Evolutionary conservation across 2,329 filamentous ascomycete genomes (phyloP).

Genomic region (Diplodia sapinea): DNA sequence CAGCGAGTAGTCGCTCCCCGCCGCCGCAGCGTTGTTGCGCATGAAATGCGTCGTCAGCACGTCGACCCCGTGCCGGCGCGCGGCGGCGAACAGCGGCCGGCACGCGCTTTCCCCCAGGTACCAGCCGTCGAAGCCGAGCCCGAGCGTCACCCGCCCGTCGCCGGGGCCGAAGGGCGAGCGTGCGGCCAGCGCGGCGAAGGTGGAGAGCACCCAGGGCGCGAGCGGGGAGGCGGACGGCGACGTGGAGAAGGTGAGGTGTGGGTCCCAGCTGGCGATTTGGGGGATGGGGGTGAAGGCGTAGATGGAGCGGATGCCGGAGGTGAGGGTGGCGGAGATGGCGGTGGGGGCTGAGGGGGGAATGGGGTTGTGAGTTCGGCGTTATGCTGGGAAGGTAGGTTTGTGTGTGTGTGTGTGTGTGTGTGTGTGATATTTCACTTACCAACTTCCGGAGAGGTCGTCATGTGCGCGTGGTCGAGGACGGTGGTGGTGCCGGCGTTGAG

Average conservation of each 20-base stretch:
- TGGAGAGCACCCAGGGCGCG: slow-evolving; percentile 52
- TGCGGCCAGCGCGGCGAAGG: slow-evolving; percentile 45
- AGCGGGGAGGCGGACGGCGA: slow-evolving; percentile 44
- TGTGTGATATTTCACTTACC: slow-evolving; percentile 39
- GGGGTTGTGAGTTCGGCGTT: slow-evolving; percentile 30
- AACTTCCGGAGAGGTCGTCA: slow-evolving; percentile 37
- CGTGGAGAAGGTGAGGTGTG: slow-evolving; percentile 51
- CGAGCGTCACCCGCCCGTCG: slow-evolving; percentile 48
- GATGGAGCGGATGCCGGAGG: slow-evolving; percentile 55
- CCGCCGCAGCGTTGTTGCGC: slow-evolving; percentile 24
- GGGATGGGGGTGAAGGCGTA: slow-evolving; percentile 40
- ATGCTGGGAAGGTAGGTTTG: background rate
- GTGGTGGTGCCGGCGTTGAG: slow-evolving; percentile 62
- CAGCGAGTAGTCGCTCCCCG: slow-evolving; percentile 29
- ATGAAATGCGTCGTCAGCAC: slow-evolving; percentile 52
- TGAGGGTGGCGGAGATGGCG: slow-evolving; percentile 50
- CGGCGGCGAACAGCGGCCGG: slow-evolving; percentile 47
- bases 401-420: no score
- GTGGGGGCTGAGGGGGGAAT: slow-evolving; percentile 33
- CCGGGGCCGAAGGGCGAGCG: background rate
- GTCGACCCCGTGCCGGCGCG: slow-evolving; percentile 46
- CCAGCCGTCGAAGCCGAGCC: slow-evolving; percentile 53
- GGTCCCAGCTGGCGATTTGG: slow-evolving; percentile 41
- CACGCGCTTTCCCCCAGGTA: slow-evolving; percentile 49
- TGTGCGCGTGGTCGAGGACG: slow-evolving; percentile 59